Conservation (phyloP, 2,329 filamentous ascomycete species). For the Hypoxylon sp. region DNA sequence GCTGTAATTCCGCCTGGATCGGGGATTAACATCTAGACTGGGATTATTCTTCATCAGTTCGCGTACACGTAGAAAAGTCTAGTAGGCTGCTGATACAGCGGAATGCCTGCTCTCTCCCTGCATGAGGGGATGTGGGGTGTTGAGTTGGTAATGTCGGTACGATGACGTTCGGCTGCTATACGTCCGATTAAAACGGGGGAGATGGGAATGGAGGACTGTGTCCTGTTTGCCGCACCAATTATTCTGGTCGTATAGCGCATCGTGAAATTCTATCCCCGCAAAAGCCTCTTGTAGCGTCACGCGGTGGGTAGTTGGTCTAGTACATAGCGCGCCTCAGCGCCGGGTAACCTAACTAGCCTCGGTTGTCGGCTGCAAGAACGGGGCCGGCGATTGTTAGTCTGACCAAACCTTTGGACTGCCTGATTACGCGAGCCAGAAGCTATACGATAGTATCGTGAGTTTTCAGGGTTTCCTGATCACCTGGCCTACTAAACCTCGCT, state of each 20-base stretch:
- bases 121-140: constrained; percentile 42
- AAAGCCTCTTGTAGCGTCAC: constrained; percentile 20
- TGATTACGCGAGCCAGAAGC: not conserved
- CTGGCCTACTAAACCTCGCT: constrained; percentile 4
- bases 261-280: constrained; percentile 35
- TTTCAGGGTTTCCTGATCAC: constrained; percentile 15
- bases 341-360: constrained; percentile 32
- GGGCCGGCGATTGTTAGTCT: constrained; percentile 14
- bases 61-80: constrained; percentile 27
- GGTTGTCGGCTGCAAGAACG: constrained; percentile 32
- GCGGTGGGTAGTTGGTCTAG: constrained; percentile 26
- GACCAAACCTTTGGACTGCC: not conserved
- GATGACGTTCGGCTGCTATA: constrained; percentile 43
- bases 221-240: constrained; percentile 42
- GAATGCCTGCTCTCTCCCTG: constrained; percentile 9
- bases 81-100: constrained; percentile 21
- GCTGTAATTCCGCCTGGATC: constrained; percentile 28
- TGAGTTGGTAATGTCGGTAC: constrained; percentile 28
- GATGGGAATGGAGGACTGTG: constrained; percentile 23
- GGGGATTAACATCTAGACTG: constrained; percentile 30
- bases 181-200: constrained; percentile 42
- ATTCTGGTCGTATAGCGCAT: constrained; percentile 24
- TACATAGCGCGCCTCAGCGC: constrained; percentile 30
- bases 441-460: constrained; percentile 22
- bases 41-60: constrained; percentile 22